A percentile compares a stretch with the other conserved stretches of the same genome.
These are phyloP conservation scores for Colletotrichum lupini DNA, from an alignment of 2,329 filamentous ascomycete genomes.

Conservation along the genomic window DNA sequence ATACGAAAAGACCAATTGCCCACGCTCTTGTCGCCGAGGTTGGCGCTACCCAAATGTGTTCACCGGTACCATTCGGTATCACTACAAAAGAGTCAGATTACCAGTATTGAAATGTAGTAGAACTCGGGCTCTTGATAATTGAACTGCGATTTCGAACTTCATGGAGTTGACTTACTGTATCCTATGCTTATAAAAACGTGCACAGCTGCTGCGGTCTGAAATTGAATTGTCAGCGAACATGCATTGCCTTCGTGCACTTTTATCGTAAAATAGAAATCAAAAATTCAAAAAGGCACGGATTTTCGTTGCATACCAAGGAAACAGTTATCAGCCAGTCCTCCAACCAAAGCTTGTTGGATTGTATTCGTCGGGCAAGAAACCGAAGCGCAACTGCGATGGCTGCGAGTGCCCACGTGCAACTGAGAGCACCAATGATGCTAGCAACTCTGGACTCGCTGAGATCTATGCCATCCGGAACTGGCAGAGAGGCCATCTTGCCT, in stretches of 20 bases:
- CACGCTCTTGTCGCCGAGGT: constrained; percentile 36
- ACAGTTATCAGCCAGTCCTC: constrained; percentile 41
- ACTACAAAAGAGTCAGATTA: constrained; percentile 19
- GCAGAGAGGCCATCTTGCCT: background rate
- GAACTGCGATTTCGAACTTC: background rate
- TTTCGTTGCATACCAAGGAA: constrained; percentile 36
- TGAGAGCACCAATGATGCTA: constrained; percentile 35
- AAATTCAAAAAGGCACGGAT: background rate
- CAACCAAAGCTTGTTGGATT: constrained; percentile 36
- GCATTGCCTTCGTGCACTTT: no score
- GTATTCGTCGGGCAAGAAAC: constrained; percentile 37
- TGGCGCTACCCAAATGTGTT: constrained; percentile 40
- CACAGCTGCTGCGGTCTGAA: constrained; percentile 25
- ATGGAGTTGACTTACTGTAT: constrained; percentile 34
- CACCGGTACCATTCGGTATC: constrained; percentile 37
- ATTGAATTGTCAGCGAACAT: background rate
- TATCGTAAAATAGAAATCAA: background rate
- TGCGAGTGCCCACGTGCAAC: constrained; percentile 35
- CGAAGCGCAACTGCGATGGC: constrained; percentile 36
- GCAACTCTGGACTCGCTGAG: constrained; percentile 37
- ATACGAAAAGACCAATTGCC: constrained; percentile 39
- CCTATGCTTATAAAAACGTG: constrained; percentile 34
- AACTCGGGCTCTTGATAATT: background rate
- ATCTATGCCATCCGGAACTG: constrained; percentile 28
- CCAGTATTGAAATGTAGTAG: background rate